Evolutionary conservation across 208 protist genomes (phyloP), one percentile per base, ranked within the genome.

Genomic region (Wallacemonas sp.): DNA sequence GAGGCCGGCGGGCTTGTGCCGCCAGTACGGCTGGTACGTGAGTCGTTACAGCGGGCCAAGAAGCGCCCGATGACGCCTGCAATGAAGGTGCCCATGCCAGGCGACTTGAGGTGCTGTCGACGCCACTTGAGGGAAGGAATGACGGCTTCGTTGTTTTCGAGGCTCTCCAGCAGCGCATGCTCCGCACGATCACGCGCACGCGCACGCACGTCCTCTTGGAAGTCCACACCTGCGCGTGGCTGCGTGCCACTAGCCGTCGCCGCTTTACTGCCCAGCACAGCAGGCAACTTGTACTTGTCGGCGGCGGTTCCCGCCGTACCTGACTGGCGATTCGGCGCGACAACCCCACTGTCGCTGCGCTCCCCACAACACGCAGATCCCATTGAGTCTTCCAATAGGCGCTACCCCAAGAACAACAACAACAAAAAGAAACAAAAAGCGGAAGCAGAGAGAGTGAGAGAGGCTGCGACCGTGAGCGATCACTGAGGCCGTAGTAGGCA

Each of bases 71-170:
- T 44, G 13, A 71, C 70, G 1, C 62, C 59, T 4, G 63, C 27
- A 13, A 62, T 53, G 33, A 48, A 44, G 8, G 32, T 34, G 3
- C 85, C 85, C 42, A 89, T 75, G 10, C 66, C 68, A 3, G 75
- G 67, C 1, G 68, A 63, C 30, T 75, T 82, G 4, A 81, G 50
- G 67, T 85, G 84, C 66, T 84, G 72, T 12, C 70, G 54, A 1
- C 85, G 66, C 85, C 85, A 92, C 39, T 67, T 76, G 3, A 70
- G 48, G 0, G 71, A 71, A 0, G 85, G 85, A 3, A 89, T 70
- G 27, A 78, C 55, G 19, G 54, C 12, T 38, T 80, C 69, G 10
- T 69, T 61, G 34, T 48, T 41, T 6, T 69, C 50, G 19, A 84
- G 66, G 22, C 63, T 73, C 24, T 74, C 68, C 10, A 83, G 34